Evolutionary conservation across 169 alveolate genomes (phyloP).

Genomic region (Cryptosporidium ryanae): DNA sequence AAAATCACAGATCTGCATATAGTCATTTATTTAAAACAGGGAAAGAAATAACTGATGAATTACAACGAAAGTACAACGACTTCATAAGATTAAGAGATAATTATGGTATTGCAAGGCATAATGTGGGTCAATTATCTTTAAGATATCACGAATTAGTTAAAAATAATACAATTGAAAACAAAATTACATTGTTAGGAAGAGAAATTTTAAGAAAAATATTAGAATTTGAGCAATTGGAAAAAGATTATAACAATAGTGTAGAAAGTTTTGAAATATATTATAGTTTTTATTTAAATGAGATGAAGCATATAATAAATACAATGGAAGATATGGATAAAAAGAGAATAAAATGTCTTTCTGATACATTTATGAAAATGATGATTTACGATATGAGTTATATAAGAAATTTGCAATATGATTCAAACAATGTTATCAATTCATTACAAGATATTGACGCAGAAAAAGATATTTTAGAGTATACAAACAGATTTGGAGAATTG

Average conservation of each 20-base stretch:
- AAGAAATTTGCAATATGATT: slow-evolving; percentile 71
- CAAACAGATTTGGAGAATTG: slow-evolving; percentile 38
- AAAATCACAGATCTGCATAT: slow-evolving; percentile 52
- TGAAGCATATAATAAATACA: slow-evolving; percentile 39
- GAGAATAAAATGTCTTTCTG: slow-evolving; percentile 56
- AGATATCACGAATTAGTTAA: slow-evolving; percentile 44
- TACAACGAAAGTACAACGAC: slow-evolving; percentile 28
- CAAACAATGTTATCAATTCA: slow-evolving; percentile 42
- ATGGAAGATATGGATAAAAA: slow-evolving; percentile 73
- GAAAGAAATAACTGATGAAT: slow-evolving; percentile 19
- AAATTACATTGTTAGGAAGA: slow-evolving; percentile 11
- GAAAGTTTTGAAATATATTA: slow-evolving; percentile 26
- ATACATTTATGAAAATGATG: slow-evolving; percentile 63
- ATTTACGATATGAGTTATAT: slow-evolving; percentile 73
- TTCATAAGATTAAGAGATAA: slow-evolving; percentile 49
- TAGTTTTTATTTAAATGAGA: slow-evolving; percentile 53
- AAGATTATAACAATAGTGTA: slow-evolving; percentile 43
- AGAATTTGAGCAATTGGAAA: slow-evolving; percentile 14
- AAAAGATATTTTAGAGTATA: slow-evolving; percentile 61
- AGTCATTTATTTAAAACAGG: slow-evolving; percentile 31
- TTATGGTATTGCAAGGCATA: slow-evolving; percentile 61
- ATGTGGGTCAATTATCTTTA: slow-evolving; percentile 42
- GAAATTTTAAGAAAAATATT: slow-evolving; percentile 45
- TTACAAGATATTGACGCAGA: slow-evolving; percentile 65
- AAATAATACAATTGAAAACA: background rate